Evolutionary conservation across 768 basidiomycete genomes (phyloP), one percentile per base, ranked within the genome.

Genomic region (Tylopilus rubrobrunneus): DNA sequence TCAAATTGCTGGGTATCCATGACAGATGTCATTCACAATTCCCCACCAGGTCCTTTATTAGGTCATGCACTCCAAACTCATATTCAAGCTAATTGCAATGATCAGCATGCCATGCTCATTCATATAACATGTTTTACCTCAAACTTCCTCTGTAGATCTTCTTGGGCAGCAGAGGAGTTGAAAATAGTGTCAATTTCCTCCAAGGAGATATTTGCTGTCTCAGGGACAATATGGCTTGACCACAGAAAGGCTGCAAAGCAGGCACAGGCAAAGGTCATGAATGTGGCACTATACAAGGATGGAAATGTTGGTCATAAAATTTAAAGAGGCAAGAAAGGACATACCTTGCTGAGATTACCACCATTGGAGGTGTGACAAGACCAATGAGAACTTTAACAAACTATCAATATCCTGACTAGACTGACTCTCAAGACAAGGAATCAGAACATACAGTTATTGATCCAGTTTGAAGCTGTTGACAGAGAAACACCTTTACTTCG

Each of bases 401-500:
- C 25, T 11, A 31, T 65, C 21, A 64, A 19, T 25, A 49, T 43
- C 46, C 45, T 47, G 21, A 12, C 8, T 10, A 19, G 28, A 27
- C 12, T 8, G 40, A 40, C 3, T 51, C 17, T 31, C 8, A 9
- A 36, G 29, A 12, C 15, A 11, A 37, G 31, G 17, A 15, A 39
- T 34, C 0, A 21, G 50, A 14, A 68, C 78, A 2, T 47, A 85
- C 86, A 92, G 54, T 92, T 92, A 62, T 92, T 92, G 25, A 81
- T 61, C 90, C 90, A 92, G 59, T 89, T 89, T n/a, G 86, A 88
- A 3, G 89, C 86, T 2, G 91, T 92, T 19, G 89, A 84, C 21
- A 95, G 62, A 23, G 90, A 82, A 5, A 93, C 91, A 45, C 92
- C 92, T 64, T 85, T 85, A 59, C 87, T 86, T 56, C 91, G 77